These are phyloP conservation scores for Viola odorata DNA, from an alignment of 345 rosid species.

Conservation along the genomic window DNA sequence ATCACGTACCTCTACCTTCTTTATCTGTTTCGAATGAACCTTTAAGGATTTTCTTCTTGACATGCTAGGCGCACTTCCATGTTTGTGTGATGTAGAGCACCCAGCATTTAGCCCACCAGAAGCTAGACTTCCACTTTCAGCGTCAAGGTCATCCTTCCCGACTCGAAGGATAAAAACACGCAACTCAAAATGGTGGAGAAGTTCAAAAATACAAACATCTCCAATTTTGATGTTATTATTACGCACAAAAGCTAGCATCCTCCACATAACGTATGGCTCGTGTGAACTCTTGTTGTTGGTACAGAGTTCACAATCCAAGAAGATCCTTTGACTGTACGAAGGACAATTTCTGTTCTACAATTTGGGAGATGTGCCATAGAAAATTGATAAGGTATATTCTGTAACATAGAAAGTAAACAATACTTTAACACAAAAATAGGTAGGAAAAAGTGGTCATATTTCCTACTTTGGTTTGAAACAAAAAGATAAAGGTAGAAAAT, in stretches of 20 bases:
- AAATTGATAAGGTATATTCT: conserved; percentile 60
- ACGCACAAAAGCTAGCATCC: conserved; percentile 64
- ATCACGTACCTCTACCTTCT: conserved; percentile 27
- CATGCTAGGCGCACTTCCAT: conserved; percentile 28
- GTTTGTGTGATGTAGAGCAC: conserved; percentile 19
- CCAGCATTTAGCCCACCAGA: conserved; percentile 21
- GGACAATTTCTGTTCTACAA: conserved; percentile 49
- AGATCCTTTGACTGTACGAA: conserved; percentile 43
- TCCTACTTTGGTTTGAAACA: too few species aligned
- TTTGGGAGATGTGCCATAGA: conserved; percentile 53
- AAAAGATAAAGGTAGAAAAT: too few species aligned
- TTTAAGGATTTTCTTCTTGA: conserved; percentile 27
- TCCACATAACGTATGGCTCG: conserved; percentile 59
- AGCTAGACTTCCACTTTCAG: conserved; percentile 24
- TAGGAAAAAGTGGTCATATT: too few species aligned
- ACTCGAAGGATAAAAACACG: conserved; percentile 46
- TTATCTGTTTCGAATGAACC: conserved; percentile 29
- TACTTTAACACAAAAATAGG: too few species aligned
- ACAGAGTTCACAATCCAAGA: conserved; percentile 59
- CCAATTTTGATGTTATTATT: conserved; percentile 44
- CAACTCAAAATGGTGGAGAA: conserved; percentile 39
- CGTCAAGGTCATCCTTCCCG: conserved; percentile 29
- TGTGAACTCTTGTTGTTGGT: conserved; percentile 58
- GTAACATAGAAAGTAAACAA: conserved; percentile 12
- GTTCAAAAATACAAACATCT: conserved; percentile 54